Conservation (phyloP, 2,329 filamentous ascomycete genomes). For the Acrocalymma vagum region DNA sequence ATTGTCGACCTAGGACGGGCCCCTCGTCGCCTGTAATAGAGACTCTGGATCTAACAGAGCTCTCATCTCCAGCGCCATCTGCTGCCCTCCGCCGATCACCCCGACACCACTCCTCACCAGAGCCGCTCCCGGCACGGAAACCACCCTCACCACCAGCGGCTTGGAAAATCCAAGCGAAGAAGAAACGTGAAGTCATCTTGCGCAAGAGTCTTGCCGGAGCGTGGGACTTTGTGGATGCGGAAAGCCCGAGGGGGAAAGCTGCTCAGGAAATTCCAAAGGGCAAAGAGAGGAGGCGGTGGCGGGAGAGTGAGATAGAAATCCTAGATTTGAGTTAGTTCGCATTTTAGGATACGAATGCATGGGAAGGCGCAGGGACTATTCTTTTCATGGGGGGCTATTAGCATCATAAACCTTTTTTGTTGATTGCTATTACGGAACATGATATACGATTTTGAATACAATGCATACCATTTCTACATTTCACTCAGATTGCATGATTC, state of each 20-base stretch:
- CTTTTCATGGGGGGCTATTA: too few species aligned
- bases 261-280: conserved; percentile 20
- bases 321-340: conserved; percentile 46
- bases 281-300: conserved; percentile 39
- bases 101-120: conserved; percentile 19
- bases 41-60: conserved; percentile 29
- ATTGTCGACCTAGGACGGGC: too few species aligned
- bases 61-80: conserved; percentile 21
- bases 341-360: too few species aligned
- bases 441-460: too few species aligned
- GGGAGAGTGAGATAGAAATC: conserved; percentile 46
- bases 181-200: conserved; percentile 41
- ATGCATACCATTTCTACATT: too few species aligned
- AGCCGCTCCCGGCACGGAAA: not conserved
- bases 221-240: conserved; percentile 40
- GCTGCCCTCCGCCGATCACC: conserved; percentile 28
- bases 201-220: conserved; percentile 41
- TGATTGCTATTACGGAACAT: too few species aligned
- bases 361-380: too few species aligned
- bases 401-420: too few species aligned
- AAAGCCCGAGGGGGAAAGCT: conserved; percentile 19
- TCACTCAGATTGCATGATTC: too few species aligned
- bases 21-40: conserved; percentile 22
- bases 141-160: conserved; percentile 27
- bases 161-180: conserved; percentile 39